Percentiles rank a stretch among this genome's conserved stretches.
These are phyloP conservation scores for Aspergillus leporis DNA, from an alignment of 495 filamentous ascomycete species.

Conservation along the genomic window DNA sequence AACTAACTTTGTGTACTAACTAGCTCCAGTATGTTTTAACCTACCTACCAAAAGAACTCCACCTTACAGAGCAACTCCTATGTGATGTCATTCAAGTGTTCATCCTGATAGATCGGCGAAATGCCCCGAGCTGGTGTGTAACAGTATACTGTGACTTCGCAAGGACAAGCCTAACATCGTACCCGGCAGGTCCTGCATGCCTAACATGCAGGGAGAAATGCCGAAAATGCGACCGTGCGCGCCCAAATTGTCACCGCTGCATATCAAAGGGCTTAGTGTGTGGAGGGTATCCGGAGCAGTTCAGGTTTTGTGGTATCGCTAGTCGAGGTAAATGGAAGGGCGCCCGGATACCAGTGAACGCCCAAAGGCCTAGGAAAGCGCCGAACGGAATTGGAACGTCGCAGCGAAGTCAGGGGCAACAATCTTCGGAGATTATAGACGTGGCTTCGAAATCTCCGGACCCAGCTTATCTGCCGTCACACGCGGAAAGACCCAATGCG, in stretches of 20 bases:
- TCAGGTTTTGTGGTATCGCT: slow-evolving; percentile 40
- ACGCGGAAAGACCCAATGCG: background rate
- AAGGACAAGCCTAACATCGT: background rate
- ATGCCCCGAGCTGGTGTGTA: slow-evolving; percentile 19
- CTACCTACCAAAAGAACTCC: background rate
- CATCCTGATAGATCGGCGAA: background rate
- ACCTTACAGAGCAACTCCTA: background rate
- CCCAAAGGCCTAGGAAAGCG: background rate
- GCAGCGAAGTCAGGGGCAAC: background rate
- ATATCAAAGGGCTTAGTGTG: slow-evolving; percentile 32
- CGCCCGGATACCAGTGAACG: slow-evolving; percentile 17
- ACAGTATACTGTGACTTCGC: background rate
- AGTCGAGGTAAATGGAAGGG: slow-evolving; percentile 41
- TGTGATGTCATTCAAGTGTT: background rate
- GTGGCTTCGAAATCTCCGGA: background rate
- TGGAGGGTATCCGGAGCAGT: slow-evolving; percentile 42
- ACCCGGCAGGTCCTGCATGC: slow-evolving; percentile 26
- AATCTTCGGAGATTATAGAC: slow-evolving; percentile 1
- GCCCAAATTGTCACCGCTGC: slow-evolving; percentile 30
- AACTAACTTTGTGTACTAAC: background rate
- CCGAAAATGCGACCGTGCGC: slow-evolving; percentile 32
- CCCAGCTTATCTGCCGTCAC: background rate
- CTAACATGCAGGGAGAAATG: slow-evolving; percentile 37
- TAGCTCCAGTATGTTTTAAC: background rate
- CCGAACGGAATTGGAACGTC: background rate